Evolutionary conservation across 306 rosid species (phyloP), one percentile per base, ranked within the genome.

Genomic region (Betula pendula): DNA sequence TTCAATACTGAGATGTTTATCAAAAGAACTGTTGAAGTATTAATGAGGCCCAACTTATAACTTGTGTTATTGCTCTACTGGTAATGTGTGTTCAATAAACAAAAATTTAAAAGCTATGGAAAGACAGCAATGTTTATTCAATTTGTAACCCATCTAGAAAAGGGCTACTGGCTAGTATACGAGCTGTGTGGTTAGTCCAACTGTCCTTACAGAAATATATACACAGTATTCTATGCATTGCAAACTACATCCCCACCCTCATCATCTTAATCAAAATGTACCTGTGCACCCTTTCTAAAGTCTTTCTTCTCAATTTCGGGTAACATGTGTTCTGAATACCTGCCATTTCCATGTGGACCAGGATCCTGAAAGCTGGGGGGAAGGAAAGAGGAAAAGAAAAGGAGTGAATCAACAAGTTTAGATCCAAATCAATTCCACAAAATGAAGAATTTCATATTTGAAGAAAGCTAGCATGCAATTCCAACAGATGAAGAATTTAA

Each of bases 281-380:
- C 99, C 99, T 96, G 99, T 59, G 98, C 99, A 75, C 97, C 99
- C 97, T 96, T 93, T 81, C 99, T 88, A 75, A 96, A 96, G 83
- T 96, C 90, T 78, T 91, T 91, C 90, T 77, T 85, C 83, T 87
- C 96, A 84, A 96, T 84, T 93, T 96, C 99, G 24, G 97, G 99
- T 80, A 86, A 79, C 99, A 96, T 96, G 87, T 82, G 98, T 58
- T 93, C 97, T 68, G 97, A 89, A 82, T 89, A 96, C 85, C 97
- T 90, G 68, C 98, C 99, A 76, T 91, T 93, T 74, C 98, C 99
- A 75, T 93, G 96, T 3, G 99, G 99, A 82, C 98, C 97, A 24
- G 99, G 99, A 86, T 96, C 99, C 84, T 96, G 81, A 80, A 93
- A 96, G 84, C 99, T 96, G 84, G 82, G 62, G 74, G 24, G 8